phyloP scores from a whole-genome alignment of 257 asterid genomes.

The Nicotiana sylvestris region DNA sequence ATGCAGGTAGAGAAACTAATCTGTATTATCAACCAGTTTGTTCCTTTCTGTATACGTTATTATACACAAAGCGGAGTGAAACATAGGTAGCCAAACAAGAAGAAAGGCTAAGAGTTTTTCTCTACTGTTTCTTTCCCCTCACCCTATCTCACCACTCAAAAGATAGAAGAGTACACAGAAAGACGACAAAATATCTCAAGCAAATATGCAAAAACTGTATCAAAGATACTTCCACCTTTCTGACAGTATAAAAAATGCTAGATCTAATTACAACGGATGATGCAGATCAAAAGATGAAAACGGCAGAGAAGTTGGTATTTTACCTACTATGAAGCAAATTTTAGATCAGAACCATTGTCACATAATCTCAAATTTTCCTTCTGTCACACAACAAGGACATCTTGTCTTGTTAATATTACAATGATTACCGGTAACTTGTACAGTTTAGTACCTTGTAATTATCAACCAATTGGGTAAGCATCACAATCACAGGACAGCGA shows the following conservation, averaged over 20 bases:
- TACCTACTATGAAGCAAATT: background rate
- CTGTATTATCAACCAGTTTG: background rate
- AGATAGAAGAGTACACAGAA: background rate
- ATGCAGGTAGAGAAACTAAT: background rate
- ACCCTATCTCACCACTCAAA: background rate
- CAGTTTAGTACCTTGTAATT: conserved; percentile 47
- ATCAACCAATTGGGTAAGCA: conserved; percentile 87
- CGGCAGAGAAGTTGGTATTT: background rate
- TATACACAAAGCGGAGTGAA: background rate
- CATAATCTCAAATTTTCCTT: background rate
- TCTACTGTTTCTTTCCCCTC: background rate
- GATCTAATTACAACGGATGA: background rate
- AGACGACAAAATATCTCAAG: background rate
- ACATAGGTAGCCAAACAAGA: background rate
- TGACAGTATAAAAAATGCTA: background rate
- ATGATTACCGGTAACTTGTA: background rate
- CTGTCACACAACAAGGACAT: background rate
- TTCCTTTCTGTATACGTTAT: background rate
- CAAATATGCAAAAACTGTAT: background rate
- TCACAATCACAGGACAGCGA: conserved; percentile 73
- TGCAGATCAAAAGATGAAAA: background rate
- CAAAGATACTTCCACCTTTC: conserved; percentile 1
- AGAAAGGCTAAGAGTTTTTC: background rate
- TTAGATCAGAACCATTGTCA: background rate
- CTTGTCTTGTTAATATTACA: background rate